Percentiles rank a stretch among this genome's conserved stretches.
phyloP scores from a whole-genome alignment of 2,329 filamentous ascomycete genomes.

The Beauveria medogensis region DNA sequence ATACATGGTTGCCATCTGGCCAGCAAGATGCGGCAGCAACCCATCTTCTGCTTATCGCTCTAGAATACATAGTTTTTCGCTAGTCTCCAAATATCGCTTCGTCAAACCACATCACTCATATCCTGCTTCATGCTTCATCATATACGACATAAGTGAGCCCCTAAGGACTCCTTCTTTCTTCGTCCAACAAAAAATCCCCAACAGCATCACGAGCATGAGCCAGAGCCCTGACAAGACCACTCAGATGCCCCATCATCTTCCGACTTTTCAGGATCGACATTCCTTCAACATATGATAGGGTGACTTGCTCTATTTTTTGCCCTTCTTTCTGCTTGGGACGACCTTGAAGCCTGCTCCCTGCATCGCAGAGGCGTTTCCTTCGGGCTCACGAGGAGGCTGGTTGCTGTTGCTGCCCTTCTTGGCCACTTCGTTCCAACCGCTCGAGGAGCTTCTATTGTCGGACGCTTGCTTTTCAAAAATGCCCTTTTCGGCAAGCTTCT shows the following conservation, averaged over 20 bases:
- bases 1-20: background rate
- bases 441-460: slow-evolving; percentile 41
- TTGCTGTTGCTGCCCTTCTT: slow-evolving; percentile 65
- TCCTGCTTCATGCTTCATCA: slow-evolving; percentile 1
- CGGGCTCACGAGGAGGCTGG: slow-evolving; percentile 29
- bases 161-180: background rate
- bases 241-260: background rate
- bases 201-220: background rate
- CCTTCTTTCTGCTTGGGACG: slow-evolving; percentile 87
- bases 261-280: slow-evolving; percentile 7
- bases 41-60: background rate
- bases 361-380: slow-evolving; percentile 28
- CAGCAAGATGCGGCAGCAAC: background rate
- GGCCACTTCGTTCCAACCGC: slow-evolving; percentile 93
- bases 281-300: slow-evolving; percentile 13
- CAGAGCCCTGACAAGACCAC: background rate
- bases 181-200: background rate
- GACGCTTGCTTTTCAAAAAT: slow-evolving; percentile 67
- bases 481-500: slow-evolving; percentile 88
- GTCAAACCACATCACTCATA: background rate
- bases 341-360: slow-evolving; percentile 71
- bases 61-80: background rate
- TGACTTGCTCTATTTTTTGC: slow-evolving; percentile 51
- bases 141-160: background rate
- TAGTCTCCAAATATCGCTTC: slow-evolving; percentile 1